phyloP scores from a whole-genome alignment of 2,329 filamentous ascomycete species.

The Cladophialophora yegresii region DNA sequence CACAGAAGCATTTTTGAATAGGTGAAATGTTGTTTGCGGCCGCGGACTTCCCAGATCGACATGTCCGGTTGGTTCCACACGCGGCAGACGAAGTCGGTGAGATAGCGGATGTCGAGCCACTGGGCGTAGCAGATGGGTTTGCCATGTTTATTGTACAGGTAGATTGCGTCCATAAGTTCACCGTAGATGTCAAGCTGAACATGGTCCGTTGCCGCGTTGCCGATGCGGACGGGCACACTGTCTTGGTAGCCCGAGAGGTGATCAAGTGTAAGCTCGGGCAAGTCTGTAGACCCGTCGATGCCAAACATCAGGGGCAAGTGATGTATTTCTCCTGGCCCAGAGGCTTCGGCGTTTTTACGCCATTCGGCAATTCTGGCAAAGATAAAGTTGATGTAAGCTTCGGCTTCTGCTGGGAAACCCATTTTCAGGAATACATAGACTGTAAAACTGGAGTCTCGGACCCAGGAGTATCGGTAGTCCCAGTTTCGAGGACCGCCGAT shows the following conservation, averaged over 20 bases:
- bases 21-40: slow-evolving; percentile 72
- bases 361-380: slow-evolving; percentile 68
- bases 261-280: slow-evolving; percentile 67
- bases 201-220: slow-evolving; percentile 75
- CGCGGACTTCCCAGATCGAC: slow-evolving; percentile 82
- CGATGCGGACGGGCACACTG: slow-evolving; percentile 72
- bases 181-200: slow-evolving; percentile 79
- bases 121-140: slow-evolving; percentile 76
- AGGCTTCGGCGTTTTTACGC: slow-evolving; percentile 58
- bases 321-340: slow-evolving; percentile 36
- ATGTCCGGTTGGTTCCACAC: slow-evolving; percentile 70
- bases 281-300: slow-evolving; percentile 72
- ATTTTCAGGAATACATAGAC: slow-evolving; percentile 74
- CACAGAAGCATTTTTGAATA: slow-evolving; percentile 84
- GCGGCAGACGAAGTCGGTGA: slow-evolving; percentile 69
- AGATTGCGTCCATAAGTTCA: slow-evolving; percentile 75
- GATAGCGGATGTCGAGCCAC: slow-evolving; percentile 69
- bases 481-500: slow-evolving; percentile 64
- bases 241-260: slow-evolving; percentile 73
- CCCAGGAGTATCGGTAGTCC: slow-evolving; percentile 65
- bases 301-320: slow-evolving; percentile 77
- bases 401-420: slow-evolving; percentile 73
- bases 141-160: slow-evolving; percentile 77
- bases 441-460: slow-evolving; percentile 74
- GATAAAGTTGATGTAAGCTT: slow-evolving; percentile 78